phyloP scores from a whole-genome alignment of 371 early-diverging fungal species.

The Mucor mucedo region DNA sequence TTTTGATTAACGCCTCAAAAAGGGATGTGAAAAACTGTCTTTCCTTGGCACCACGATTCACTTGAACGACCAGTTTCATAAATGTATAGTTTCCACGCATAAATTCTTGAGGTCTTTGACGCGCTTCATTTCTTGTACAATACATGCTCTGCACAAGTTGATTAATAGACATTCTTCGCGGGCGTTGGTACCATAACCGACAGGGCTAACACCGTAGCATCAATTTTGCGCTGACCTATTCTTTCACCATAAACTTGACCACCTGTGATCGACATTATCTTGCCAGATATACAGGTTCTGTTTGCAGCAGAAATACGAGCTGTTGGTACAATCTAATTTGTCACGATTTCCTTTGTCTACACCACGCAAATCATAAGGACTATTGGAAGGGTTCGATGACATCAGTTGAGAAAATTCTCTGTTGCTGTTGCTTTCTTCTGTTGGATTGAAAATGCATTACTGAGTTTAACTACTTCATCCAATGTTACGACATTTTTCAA shows the following conservation, averaged over 20 bases:
- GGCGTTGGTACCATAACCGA: constrained; percentile 95
- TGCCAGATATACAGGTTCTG: constrained; percentile 92
- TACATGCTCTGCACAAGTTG: constrained; percentile 91
- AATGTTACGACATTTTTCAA: constrained; percentile 96
- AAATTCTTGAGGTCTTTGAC: constrained; percentile 87
- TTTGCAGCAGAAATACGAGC: constrained; percentile 95
- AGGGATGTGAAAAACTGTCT: constrained; percentile 88
- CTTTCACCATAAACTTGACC: constrained; percentile 53
- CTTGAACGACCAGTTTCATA: constrained; percentile 93
- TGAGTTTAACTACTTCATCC: constrained; percentile 85
- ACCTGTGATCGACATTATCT: constrained; percentile 81
- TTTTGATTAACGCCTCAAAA: constrained; percentile 78
- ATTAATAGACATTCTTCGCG: constrained; percentile 97
- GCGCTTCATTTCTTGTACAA: constrained; percentile 88
- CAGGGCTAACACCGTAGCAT: constrained; percentile 87
- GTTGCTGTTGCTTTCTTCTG: constrained; percentile 57
- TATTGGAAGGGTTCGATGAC: constrained; percentile 25
- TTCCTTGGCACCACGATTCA: constrained; percentile 95
- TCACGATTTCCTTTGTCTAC: constrained; percentile 88
- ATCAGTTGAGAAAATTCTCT: constrained; percentile 50
- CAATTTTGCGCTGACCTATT: constrained; percentile 70
- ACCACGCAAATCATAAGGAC: constrained; percentile 61
- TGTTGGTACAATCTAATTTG: constrained; percentile 86
- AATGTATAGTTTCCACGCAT: constrained; percentile 94
- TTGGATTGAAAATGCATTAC: constrained; percentile 51